Percentiles rank a stretch among this genome's conserved stretches.
These are phyloP conservation scores for Corymbia calophylla DNA, from an alignment of 441 rosid genomes.

Conservation along the genomic window DNA sequence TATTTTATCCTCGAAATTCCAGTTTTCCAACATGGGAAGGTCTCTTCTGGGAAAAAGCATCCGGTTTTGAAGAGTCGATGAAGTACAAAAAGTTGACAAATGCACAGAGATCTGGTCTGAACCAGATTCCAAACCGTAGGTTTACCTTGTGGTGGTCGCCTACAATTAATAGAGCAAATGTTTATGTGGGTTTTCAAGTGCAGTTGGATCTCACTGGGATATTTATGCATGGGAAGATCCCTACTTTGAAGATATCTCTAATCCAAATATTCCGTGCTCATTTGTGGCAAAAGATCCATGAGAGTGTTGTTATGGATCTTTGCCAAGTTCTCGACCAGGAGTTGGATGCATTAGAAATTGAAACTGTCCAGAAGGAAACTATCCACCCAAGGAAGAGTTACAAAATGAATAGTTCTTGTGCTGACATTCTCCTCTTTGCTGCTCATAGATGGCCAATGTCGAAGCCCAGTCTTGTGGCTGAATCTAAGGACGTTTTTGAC, in stretches of 20 bases:
- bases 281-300: slow-evolving; percentile 97
- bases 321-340: slow-evolving; percentile 96
- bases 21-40: slow-evolving; percentile 99
- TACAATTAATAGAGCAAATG: slow-evolving; percentile 91
- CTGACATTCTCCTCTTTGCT: slow-evolving; percentile 88
- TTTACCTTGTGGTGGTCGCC: slow-evolving; percentile 99
- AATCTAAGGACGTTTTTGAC: not conserved
- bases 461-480: not conserved
- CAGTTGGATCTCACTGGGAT: slow-evolving; percentile 97
- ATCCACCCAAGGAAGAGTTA: slow-evolving; percentile 99
- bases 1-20: slow-evolving; percentile 4
- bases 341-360: slow-evolving; percentile 87
- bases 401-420: slow-evolving; percentile 99
- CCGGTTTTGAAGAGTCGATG: slow-evolving; percentile 98
- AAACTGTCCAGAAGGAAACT: slow-evolving; percentile 95
- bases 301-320: slow-evolving; percentile 98
- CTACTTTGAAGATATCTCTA: slow-evolving; percentile 77
- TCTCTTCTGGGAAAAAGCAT: slow-evolving; percentile 99
- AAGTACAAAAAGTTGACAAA: slow-evolving; percentile 95
- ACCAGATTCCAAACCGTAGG: slow-evolving; percentile 97
- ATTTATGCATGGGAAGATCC: slow-evolving; percentile 89
- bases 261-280: slow-evolving; percentile 99
- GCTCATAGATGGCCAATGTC: slow-evolving; percentile 78
- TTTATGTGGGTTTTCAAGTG: slow-evolving; percentile 97
- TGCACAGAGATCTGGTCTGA: slow-evolving; percentile 99